Evolutionary conservation across 192 early-diverging fungal species (phyloP), one percentile per base, ranked within the genome.

Genomic region (Gamsiella multidivaricata): DNA sequence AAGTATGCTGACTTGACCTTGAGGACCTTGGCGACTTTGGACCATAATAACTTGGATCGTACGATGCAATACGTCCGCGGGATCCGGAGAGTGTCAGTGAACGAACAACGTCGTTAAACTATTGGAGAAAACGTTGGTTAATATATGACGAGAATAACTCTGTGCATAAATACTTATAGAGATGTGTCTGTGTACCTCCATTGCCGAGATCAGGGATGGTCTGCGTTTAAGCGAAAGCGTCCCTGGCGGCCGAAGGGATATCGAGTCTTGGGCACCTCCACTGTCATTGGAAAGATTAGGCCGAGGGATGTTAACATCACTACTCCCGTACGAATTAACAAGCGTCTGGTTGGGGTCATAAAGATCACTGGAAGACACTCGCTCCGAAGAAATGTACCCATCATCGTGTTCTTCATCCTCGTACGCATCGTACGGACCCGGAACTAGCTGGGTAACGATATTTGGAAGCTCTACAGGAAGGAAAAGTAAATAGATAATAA

Each of bases 161-260:
- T 37, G 23, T 39, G 20, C 33, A 51, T 7, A 41, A 41, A 37
- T 26, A 56, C 11, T 36, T 29, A 26, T 37, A 17, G 32, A 25
- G 18, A 34, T 32, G 11, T 12, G 11, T 8, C 12, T 29, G 11
- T 32, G 55, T 76, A 85, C 87, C 81, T 88, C 87, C 8, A 88
- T 66, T 2, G 87, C 87, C 31, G 84, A 81, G 62, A 88, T 81
- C 12, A 88, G 67, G 17, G 85, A 85, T 20, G 87, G 79, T 45
- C 85, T 69, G 37, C 61, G 64, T 29, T 41, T 65, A 26, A 69
- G 25, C 4, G 56, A 49, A 43, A 61, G 36, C 22, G 53, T 17
- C 25, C 66, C 63, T 57, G 66, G 36, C 25, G 81, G 76, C 45
- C 66, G 42, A 51, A 78, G 50, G 1, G 65, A 65, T 15, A 75